A percentile compares a stretch with the other conserved stretches of the same genome.
phyloP scores from a whole-genome alignment of 2,329 filamentous ascomycete genomes.

The Pseudogymnoascus pannorum region DNA sequence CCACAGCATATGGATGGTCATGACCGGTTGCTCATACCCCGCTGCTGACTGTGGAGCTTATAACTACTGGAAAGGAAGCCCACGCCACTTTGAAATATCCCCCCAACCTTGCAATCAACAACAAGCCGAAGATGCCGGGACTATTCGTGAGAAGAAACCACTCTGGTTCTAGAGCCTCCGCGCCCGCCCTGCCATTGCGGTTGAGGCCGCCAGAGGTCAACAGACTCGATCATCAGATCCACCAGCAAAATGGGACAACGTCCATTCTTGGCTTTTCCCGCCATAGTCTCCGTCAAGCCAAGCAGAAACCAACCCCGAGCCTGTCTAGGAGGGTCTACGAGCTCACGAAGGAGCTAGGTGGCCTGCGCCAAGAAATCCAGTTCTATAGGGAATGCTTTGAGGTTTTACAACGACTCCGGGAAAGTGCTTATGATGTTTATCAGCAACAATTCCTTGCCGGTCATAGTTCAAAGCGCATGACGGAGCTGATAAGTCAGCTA shows the following conservation, averaged over 20 bases:
- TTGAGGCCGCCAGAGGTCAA: slow-evolving; percentile 13
- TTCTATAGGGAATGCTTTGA: slow-evolving; percentile 18
- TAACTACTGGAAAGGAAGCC: not conserved
- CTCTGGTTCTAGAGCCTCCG: no score
- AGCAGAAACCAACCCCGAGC: slow-evolving; percentile 11
- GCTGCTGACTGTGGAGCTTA: not conserved
- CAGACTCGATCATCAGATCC: slow-evolving; percentile 15
- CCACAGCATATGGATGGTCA: no score
- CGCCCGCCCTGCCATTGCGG: not conserved
- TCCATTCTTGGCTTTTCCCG: slow-evolving; percentile 14
- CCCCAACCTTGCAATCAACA: not conserved
- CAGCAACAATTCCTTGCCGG: slow-evolving; percentile 15
- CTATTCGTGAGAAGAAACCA: not conserved
- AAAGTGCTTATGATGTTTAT: slow-evolving; percentile 17
- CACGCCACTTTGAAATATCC: no score
- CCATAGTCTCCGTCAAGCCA: slow-evolving; percentile 13
- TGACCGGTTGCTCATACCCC: not conserved
- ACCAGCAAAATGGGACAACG: slow-evolving; percentile 14
- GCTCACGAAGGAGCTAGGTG: slow-evolving; percentile 16
- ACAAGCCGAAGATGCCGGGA: no score
- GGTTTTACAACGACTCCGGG: slow-evolving; percentile 16
- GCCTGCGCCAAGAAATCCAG: slow-evolving; percentile 16
- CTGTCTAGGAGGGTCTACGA: slow-evolving; percentile 15
- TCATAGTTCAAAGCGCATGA: slow-evolving; percentile 10
- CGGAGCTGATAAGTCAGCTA: slow-evolving; percentile 15